Conservation (phyloP, 139 green algal genomes). For the Chlorella sorokiniana region DNA sequence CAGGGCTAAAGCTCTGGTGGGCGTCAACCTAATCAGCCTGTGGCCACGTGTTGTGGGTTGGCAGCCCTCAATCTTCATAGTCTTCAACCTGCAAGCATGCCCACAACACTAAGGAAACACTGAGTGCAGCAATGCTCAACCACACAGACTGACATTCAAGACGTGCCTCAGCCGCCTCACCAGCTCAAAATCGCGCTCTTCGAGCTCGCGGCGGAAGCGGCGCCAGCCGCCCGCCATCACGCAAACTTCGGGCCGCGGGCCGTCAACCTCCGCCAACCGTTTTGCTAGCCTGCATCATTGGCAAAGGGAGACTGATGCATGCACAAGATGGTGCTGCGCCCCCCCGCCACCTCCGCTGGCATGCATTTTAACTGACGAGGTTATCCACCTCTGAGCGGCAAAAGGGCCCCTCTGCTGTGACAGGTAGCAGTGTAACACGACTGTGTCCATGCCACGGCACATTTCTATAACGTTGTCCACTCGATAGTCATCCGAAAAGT, state of each 20-base stretch:
- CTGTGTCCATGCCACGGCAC: background rate
- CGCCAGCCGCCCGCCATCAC: constrained; percentile 28
- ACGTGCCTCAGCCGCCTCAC: too few relatives aligned
- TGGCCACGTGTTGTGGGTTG: background rate
- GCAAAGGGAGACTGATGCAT: background rate
- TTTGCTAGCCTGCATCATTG: constrained; percentile 2
- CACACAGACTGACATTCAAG: too few relatives aligned
- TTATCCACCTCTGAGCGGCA: constrained; percentile 15
- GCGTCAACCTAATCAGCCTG: too few relatives aligned
- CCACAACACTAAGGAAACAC: too few relatives aligned
- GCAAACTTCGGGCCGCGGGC: constrained; percentile 5
- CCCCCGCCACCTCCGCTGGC: too few relatives aligned
- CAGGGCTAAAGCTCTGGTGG: background rate
- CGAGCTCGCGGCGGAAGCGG: constrained; percentile 21
- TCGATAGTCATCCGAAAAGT: background rate
- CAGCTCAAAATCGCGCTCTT: constrained; percentile 8
- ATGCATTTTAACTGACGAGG: too few relatives aligned
- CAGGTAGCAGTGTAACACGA: constrained; percentile 48
- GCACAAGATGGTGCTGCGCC: too few relatives aligned
- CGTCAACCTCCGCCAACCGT: background rate
- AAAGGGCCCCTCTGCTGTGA: constrained; percentile 42
- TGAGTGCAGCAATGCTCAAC: too few relatives aligned
- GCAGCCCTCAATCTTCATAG: background rate
- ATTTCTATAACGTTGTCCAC: background rate
- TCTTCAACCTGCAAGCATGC: constrained; percentile 13